phyloP scores from a whole-genome alignment of 2,329 filamentous ascomycete species.

The Trichoderma atrobrunneum region DNA sequence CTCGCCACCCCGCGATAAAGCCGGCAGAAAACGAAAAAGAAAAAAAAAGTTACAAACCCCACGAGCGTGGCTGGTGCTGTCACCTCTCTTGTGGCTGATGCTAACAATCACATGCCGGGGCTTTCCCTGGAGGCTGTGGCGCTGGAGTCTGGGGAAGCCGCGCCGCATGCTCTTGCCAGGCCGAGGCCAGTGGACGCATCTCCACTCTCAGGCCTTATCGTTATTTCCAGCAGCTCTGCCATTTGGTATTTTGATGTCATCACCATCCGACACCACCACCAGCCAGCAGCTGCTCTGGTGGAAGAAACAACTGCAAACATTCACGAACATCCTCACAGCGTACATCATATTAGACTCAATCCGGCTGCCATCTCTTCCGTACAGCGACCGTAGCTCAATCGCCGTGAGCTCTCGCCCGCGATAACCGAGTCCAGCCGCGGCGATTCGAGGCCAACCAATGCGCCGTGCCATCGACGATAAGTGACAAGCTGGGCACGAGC shows the following conservation, averaged over 20 bases:
- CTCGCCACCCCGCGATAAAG: background rate
- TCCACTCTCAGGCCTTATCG: slow-evolving; percentile 11
- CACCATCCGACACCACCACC: background rate
- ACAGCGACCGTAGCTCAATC: background rate
- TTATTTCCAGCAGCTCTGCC: background rate
- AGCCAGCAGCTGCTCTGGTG: background rate
- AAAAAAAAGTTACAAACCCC: slow-evolving; percentile 27
- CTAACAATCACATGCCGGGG: slow-evolving; percentile 22
- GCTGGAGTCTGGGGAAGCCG: slow-evolving; percentile 18
- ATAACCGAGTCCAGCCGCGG: slow-evolving; percentile 2
- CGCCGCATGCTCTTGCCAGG: slow-evolving; percentile 2
- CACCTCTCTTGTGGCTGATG: slow-evolving; percentile 16
- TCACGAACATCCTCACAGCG: background rate
- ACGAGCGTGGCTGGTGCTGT: slow-evolving; percentile 20
- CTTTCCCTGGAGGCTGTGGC: background rate
- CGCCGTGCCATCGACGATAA: slow-evolving; percentile 1
- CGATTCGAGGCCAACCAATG: slow-evolving; percentile 15
- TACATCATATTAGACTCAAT: background rate
- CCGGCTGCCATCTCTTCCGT: background rate
- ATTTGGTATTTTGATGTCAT: slow-evolving; percentile 1
- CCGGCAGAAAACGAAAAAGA: background rate
- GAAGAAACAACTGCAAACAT: background rate
- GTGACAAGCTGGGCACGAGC: slow-evolving; percentile 8
- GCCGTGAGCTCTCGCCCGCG: background rate
- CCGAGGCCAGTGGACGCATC: slow-evolving; percentile 9